A percentile compares a stretch with the other conserved stretches of the same genome.
Conservation (phyloP, 2,329 filamentous ascomycete genomes). For the Aspergillus tubingensis region DNA sequence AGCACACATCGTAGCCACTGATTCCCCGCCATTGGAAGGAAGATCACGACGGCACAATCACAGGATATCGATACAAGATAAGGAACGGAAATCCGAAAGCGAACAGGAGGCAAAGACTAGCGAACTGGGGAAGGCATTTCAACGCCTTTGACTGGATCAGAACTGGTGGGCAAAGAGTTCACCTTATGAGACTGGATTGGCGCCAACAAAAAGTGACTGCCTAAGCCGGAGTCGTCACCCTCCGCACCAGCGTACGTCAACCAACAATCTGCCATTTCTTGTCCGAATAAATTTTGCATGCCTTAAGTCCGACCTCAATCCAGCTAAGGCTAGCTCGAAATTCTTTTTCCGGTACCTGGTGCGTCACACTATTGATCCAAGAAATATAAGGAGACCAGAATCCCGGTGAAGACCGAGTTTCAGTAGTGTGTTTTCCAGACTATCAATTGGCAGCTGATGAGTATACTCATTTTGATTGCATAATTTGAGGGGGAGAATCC, state of each 20-base stretch:
- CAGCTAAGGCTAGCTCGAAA: background rate
- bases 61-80: background rate
- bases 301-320: background rate
- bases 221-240: slow-evolving; percentile 2
- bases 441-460: background rate
- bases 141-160: background rate
- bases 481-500: background rate
- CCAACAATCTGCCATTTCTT: background rate
- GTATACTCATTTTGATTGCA: background rate
- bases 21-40: background rate
- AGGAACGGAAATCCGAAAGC: background rate
- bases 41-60: background rate
- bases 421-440: background rate
- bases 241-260: background rate
- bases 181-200: background rate
- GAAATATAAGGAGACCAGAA: background rate
- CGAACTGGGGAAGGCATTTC: background rate
- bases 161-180: background rate
- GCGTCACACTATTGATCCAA: background rate
- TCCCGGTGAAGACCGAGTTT: background rate
- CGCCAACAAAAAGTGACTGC: background rate
- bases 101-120: background rate
- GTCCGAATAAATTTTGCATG: background rate
- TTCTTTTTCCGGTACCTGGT: background rate
- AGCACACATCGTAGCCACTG: background rate